A percentile compares a stretch with the other conserved stretches of the same genome.
Conservation (phyloP, 352 stramenopile genomes). For the Globisporangium echinulatum region DNA sequence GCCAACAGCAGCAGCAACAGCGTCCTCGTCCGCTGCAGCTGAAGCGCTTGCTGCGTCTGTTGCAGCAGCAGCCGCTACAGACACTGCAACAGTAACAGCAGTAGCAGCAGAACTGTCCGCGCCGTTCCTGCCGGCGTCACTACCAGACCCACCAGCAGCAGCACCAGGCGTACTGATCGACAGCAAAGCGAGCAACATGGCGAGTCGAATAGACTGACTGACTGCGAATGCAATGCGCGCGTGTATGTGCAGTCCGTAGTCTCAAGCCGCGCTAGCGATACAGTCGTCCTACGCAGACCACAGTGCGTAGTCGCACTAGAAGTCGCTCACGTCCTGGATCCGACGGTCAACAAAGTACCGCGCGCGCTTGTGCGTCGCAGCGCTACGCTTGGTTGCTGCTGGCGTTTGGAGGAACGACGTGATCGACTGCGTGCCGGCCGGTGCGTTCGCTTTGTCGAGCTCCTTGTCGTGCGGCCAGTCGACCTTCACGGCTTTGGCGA, state of each 20-base stretch:
- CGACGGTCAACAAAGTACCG: conserved; percentile 50
- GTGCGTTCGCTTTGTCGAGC: conserved; percentile 51
- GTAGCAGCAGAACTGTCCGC: too few species aligned
- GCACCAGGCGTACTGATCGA: background rate
- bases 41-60: background rate
- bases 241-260: too few species aligned
- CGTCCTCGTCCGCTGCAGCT: background rate
- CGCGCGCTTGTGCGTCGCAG: conserved; percentile 17
- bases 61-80: background rate
- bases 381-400: conserved; percentile 10
- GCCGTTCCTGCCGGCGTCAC: too few species aligned
- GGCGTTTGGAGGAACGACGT: conserved; percentile 61
- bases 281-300: too few species aligned
- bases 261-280: too few species aligned
- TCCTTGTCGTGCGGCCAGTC: conserved; percentile 68
- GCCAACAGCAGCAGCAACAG: background rate
- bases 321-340: conserved; percentile 63
- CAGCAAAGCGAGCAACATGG: background rate
- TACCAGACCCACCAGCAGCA: background rate
- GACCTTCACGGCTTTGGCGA: conserved; percentile 47
- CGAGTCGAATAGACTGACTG: background rate
- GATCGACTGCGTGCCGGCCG: conserved; percentile 68
- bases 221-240: background rate
- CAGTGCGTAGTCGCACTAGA: conserved; percentile 19
- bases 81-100: too few species aligned